phyloP scores from a whole-genome alignment of 495 filamentous ascomycete species.

The Penicillium maclennaniae region DNA sequence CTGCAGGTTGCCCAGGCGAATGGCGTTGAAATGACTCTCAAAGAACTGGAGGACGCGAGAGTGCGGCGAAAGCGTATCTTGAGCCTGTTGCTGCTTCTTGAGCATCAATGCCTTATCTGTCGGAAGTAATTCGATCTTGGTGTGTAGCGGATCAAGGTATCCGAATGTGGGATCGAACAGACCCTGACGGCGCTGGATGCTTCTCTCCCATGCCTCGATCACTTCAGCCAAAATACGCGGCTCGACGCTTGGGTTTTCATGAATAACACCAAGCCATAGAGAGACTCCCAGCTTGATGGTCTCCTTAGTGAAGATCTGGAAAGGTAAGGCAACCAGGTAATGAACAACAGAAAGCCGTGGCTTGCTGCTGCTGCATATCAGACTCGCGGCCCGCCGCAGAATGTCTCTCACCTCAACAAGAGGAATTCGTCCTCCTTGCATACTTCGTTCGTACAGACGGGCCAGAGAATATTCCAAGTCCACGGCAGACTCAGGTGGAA shows the following conservation, averaged over 20 bases:
- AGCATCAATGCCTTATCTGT: conserved; percentile 74
- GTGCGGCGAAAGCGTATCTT: conserved; percentile 81
- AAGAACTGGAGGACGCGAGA: conserved; percentile 82
- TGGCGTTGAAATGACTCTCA: conserved; percentile 89
- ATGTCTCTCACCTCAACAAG: conserved; percentile 72
- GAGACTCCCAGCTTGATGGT: conserved; percentile 93
- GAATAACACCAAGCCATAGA: conserved; percentile 92
- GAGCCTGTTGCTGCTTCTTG: conserved; percentile 69
- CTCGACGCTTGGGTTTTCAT: conserved; percentile 88
- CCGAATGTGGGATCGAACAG: conserved; percentile 73
- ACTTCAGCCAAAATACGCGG: conserved; percentile 78
- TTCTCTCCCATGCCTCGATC: conserved; percentile 80
- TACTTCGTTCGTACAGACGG: conserved; percentile 64
- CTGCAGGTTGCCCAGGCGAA: conserved; percentile 72
- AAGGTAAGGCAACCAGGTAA: conserved; percentile 86
- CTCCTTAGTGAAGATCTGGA: conserved; percentile 87
- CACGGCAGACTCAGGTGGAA: conserved; percentile 17
- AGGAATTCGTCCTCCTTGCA: conserved; percentile 61
- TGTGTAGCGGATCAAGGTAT: conserved; percentile 83
- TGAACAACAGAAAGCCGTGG: conserved; percentile 75
- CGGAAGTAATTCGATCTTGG: conserved; percentile 88
- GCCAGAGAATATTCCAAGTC: conserved; percentile 29
- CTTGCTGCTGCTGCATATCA: conserved; percentile 70
- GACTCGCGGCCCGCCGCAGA: conserved; percentile 74
- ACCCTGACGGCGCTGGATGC: conserved; percentile 68